phyloP scores from a whole-genome alignment of 2,329 filamentous ascomycete species.

The Aspergillus carbonarius region DNA sequence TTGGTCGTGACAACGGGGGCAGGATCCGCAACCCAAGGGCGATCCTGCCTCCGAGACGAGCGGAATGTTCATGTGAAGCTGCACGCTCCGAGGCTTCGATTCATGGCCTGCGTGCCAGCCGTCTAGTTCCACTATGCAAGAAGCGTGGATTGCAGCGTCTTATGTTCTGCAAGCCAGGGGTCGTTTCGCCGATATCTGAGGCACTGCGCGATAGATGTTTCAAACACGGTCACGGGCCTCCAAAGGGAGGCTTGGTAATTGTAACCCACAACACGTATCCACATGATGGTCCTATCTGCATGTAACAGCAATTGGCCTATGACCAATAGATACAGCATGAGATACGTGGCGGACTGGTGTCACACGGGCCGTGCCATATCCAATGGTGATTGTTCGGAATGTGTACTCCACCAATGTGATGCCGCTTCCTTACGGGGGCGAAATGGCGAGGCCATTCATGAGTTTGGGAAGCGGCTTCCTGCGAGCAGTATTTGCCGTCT shows the following conservation, averaged over 20 bases:
- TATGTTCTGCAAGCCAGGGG: neutral
- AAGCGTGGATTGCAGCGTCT: neutral
- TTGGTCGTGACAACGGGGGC: neutral
- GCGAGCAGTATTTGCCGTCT: constrained; percentile 42
- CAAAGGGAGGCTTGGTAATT: neutral
- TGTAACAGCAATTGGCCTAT: constrained; percentile 5
- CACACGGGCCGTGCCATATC: constrained; percentile 9
- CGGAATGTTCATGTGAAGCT: neutral
- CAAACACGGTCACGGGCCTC: constrained; percentile 5
- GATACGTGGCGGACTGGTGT: constrained; percentile 12
- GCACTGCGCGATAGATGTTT: constrained; percentile 8
- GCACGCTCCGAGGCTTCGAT: neutral
- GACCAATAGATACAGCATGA: constrained; percentile 5
- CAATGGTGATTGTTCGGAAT: constrained; percentile 12
- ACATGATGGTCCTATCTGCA: neutral
- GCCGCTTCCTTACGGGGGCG: constrained; percentile 26
- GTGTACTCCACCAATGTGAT: constrained; percentile 20
- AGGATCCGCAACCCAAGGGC: neutral
- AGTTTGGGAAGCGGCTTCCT: constrained; percentile 45
- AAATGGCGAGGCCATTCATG: constrained; percentile 42
- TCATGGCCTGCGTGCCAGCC: neutral
- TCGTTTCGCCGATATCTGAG: neutral
- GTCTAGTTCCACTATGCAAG: neutral
- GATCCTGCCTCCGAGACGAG: neutral
- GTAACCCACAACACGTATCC: constrained; percentile 4